A percentile compares a stretch with the other conserved stretches of the same genome.
Conservation (phyloP, 2,329 filamentous ascomycete species). For the Helicocarpus griseus region DNA sequence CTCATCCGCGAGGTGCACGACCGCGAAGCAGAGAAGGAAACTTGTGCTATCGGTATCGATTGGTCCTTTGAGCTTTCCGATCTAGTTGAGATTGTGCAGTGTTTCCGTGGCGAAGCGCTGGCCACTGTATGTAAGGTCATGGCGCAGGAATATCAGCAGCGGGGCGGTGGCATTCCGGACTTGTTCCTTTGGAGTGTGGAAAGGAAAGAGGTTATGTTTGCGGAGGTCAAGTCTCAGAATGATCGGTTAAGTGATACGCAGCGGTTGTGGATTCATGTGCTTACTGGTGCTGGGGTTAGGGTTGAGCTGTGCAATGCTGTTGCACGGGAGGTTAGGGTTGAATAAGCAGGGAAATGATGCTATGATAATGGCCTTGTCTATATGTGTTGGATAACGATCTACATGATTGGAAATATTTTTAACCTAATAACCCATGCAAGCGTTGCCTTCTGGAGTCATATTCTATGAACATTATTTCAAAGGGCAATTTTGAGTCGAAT, state of each 20-base stretch:
- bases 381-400: not conserved
- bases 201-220: slow-evolving; percentile 60
- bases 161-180: slow-evolving; percentile 84
- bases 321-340: slow-evolving; percentile 42
- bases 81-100: slow-evolving; percentile 64
- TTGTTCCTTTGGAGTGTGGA: slow-evolving; percentile 71
- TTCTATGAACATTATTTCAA: too few species aligned
- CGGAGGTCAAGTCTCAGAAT: slow-evolving; percentile 74
- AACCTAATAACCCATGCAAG: too few species aligned
- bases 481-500: not conserved
- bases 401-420: not conserved
- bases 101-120: slow-evolving; percentile 71
- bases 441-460: too few species aligned
- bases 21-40: slow-evolving; percentile 57
- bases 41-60: slow-evolving; percentile 82
- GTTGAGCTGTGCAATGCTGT: slow-evolving; percentile 70
- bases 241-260: slow-evolving; percentile 94
- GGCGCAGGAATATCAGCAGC: slow-evolving; percentile 83
- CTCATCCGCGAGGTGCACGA: slow-evolving; percentile 62
- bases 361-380: not conserved
- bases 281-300: slow-evolving; percentile 71
- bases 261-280: slow-evolving; percentile 89
- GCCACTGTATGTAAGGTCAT: slow-evolving; percentile 84
- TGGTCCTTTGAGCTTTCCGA: slow-evolving; percentile 80
- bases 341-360: not conserved